phyloP scores from a whole-genome alignment of 148 eudicot species.

The Vaccinium macrocarpon region DNA sequence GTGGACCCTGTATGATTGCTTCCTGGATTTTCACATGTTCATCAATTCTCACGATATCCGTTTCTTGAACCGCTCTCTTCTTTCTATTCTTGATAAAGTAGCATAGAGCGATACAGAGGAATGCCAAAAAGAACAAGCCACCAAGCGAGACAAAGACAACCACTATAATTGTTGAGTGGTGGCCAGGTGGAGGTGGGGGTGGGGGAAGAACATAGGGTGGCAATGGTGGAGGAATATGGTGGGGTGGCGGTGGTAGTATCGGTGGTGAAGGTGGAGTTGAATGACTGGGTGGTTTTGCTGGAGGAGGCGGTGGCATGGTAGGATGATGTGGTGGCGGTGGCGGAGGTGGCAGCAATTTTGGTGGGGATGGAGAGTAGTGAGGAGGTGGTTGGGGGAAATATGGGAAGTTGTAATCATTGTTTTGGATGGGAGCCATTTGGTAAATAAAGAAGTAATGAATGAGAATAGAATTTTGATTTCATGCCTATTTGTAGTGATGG shows the following conservation, averaged over 20 bases:
- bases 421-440: slow-evolving; percentile 43
- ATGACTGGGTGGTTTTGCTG: slow-evolving; percentile 36
- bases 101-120: slow-evolving; percentile 55
- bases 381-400: slow-evolving; percentile 31
- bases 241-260: slow-evolving; percentile 26
- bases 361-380: slow-evolving; percentile 28
- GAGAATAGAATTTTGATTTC: slow-evolving; percentile 3
- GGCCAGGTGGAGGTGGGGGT: slow-evolving; percentile 53
- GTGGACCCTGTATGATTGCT: slow-evolving; percentile 61
- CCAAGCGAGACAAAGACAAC: slow-evolving; percentile 67
- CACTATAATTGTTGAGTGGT: slow-evolving; percentile 53
- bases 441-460: neutral
- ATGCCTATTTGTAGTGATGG: slow-evolving; percentile 33
- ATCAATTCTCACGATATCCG: slow-evolving; percentile 50
- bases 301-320: slow-evolving; percentile 34
- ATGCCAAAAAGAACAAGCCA: slow-evolving; percentile 74
- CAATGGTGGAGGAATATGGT: slow-evolving; percentile 17
- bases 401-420: slow-evolving; percentile 35
- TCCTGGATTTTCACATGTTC: slow-evolving; percentile 57
- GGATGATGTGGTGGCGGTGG: slow-evolving; percentile 27
- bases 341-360: slow-evolving; percentile 31
- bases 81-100: slow-evolving; percentile 65
- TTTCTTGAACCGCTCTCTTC: slow-evolving; percentile 44
- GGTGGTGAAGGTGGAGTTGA: slow-evolving; percentile 17
- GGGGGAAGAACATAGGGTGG: slow-evolving; percentile 27